These are phyloP conservation scores for Hevea brasiliensis DNA, from an alignment of 345 rosid species.

Conservation along the genomic window DNA sequence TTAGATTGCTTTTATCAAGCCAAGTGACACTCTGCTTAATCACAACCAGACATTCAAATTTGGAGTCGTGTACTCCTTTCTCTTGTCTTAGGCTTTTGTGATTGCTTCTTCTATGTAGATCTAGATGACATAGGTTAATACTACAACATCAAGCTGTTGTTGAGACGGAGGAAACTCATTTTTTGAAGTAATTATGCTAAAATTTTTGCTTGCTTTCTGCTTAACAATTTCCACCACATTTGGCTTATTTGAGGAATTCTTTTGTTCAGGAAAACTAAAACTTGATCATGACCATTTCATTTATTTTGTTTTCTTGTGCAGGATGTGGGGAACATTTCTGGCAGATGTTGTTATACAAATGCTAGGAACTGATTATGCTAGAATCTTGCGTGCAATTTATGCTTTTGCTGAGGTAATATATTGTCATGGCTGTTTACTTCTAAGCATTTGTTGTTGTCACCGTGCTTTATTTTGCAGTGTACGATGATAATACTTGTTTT, in stretches of 20 bases:
- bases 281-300: background rate
- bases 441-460: too few relatives aligned
- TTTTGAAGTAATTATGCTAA: background rate
- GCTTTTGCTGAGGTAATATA: slow-evolving; percentile 82
- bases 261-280: background rate
- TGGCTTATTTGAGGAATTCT: background rate
- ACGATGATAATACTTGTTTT: too few relatives aligned
- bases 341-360: slow-evolving; percentile 95
- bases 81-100: background rate
- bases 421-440: background rate
- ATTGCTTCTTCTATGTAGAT: background rate
- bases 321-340: slow-evolving; percentile 93
- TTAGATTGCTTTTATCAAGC: too few relatives aligned
- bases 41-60: too few relatives aligned
- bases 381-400: slow-evolving; percentile 87
- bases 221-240: background rate
- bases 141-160: background rate
- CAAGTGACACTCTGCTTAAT: too few relatives aligned
- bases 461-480: too few relatives aligned
- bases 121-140: background rate
- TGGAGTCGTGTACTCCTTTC: background rate
- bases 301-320: slow-evolving; percentile 31
- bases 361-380: slow-evolving; percentile 96
- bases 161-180: background rate
- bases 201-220: background rate